A percentile compares a stretch with the other conserved stretches of the same genome.
Evolutionary conservation across 805 yeast genomes (phyloP).

Genomic region (Priceomyces castillae): DNA sequence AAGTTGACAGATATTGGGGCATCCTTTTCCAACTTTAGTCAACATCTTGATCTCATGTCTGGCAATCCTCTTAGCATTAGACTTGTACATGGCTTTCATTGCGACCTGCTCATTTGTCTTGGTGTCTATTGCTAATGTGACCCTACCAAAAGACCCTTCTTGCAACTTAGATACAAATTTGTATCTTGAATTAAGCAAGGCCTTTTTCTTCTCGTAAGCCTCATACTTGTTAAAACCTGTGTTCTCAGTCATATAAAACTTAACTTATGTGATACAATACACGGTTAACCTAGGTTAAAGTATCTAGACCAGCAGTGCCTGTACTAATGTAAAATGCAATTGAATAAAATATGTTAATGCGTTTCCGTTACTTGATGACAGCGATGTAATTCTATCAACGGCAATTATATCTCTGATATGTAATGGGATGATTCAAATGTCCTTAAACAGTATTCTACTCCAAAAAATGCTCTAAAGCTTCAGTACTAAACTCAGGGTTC

Average conservation of each 20-base stretch:
- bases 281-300: not conserved
- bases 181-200: slow-evolving; percentile 38
- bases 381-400: not conserved
- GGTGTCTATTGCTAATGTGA: slow-evolving; percentile 49
- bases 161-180: slow-evolving; percentile 44
- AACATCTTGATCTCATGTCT: slow-evolving; percentile 51
- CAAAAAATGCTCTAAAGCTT: not conserved
- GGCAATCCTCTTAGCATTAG: slow-evolving; percentile 43
- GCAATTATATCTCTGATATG: not conserved
- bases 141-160: slow-evolving; percentile 62
- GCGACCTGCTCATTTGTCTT: slow-evolving; percentile 40
- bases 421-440: not conserved
- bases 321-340: not conserved
- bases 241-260: not conserved
- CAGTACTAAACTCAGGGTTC: not conserved
- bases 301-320: not conserved
- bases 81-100: slow-evolving; percentile 51
- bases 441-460: not conserved
- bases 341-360: not conserved
- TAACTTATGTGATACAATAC: not conserved
- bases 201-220: slow-evolving; percentile 12
- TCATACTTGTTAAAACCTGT: slow-evolving; percentile 9
- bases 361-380: not conserved
- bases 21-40: slow-evolving; percentile 35
- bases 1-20: slow-evolving; percentile 57